Percentiles rank a stretch among this genome's conserved stretches.
phyloP scores from a whole-genome alignment of 108 stramenopile genomes.

The Ochromonas danica region DNA sequence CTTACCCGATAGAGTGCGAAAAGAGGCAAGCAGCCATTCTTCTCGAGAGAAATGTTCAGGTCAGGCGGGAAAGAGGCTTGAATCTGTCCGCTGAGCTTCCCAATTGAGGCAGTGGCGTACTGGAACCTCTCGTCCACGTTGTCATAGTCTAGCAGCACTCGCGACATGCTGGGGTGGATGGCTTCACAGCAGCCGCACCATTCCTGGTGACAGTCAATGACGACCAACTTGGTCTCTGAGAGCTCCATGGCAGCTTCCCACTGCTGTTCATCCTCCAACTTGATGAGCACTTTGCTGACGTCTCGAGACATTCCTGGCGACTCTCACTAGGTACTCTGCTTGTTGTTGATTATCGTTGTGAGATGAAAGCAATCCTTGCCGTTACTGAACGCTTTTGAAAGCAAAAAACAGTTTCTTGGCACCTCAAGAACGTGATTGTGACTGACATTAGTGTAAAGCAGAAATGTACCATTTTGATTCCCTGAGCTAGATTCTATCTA shows the following conservation, averaged over 20 bases:
- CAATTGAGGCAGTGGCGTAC: neutral
- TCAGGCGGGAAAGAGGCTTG: constrained; percentile 4
- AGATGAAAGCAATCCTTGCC: no score
- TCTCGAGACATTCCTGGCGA: neutral
- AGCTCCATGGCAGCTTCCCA: neutral
- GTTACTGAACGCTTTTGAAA: no score
- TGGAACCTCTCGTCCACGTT: neutral
- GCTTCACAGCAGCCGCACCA: constrained; percentile 3
- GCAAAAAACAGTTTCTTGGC: no score
- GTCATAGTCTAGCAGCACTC: constrained; percentile 1
- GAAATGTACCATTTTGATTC: no score
- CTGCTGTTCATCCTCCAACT: constrained; percentile 18
- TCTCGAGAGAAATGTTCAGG: neutral
- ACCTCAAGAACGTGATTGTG: no score
- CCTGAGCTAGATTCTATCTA: no score
- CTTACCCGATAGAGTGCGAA: neutral
- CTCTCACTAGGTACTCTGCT: no score
- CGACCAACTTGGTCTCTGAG: neutral
- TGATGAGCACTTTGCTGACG: neutral
- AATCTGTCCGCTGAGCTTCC: neutral
- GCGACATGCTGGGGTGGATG: neutral
- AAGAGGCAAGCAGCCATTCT: constrained; percentile 6
- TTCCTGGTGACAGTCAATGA: constrained; percentile 8
- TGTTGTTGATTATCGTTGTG: no score
- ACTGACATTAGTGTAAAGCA: no score